A percentile compares a stretch with the other conserved stretches of the same genome.
Evolutionary conservation across 306 rosid species (phyloP).

Genomic region (Cucurbita argyrosperma): DNA sequence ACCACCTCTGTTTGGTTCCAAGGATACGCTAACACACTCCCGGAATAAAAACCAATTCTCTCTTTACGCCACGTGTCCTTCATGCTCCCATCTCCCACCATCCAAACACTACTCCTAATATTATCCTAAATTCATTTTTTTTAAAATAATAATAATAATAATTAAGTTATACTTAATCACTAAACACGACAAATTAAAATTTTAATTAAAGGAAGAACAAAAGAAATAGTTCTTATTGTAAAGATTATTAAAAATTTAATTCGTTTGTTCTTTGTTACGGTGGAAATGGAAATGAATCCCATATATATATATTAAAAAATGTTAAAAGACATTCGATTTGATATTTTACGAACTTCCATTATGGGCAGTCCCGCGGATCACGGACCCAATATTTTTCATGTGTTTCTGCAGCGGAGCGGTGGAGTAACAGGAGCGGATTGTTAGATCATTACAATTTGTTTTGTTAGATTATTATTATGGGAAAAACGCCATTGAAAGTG

Average conservation of each 20-base stretch:
- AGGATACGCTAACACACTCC: neutral
- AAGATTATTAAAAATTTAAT: no score
- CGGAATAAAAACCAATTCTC: neutral
- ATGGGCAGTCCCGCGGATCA: slow-evolving; percentile 4
- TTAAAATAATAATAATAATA: no score
- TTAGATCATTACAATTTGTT: neutral
- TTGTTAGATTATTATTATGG: neutral
- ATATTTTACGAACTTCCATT: neutral
- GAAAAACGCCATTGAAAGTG: neutral
- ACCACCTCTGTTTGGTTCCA: neutral
- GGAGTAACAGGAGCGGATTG: neutral
- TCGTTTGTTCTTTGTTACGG: no score
- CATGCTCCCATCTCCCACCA: neutral
- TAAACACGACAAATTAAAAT: no score
- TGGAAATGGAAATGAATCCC: no score
- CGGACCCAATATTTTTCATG: slow-evolving; percentile 1
- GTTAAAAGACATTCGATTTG: neutral
- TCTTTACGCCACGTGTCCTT: neutral
- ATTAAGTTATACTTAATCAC: no score
- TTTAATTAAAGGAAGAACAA: no score
- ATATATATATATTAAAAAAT: no score
- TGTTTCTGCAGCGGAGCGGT: neutral
- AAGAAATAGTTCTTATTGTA: no score
- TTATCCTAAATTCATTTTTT: no score
- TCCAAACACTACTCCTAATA: neutral